Conservation (phyloP, 495 filamentous ascomycete genomes). For the Aspergillus homomorphus region DNA sequence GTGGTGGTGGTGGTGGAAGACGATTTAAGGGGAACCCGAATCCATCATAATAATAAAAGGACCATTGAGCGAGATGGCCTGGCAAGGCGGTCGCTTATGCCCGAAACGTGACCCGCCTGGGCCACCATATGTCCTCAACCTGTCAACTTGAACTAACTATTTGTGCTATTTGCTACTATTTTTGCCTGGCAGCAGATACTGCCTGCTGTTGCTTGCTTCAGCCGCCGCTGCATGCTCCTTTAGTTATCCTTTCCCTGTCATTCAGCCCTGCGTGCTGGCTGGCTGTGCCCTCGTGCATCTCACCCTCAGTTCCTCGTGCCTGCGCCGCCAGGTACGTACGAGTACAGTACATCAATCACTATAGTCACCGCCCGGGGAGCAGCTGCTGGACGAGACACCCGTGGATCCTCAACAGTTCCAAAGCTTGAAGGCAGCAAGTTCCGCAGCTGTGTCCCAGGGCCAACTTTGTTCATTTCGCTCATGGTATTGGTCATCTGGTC, state of each 20-base stretch:
- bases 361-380: neutral
- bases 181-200: neutral
- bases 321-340: neutral
- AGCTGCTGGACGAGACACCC: neutral
- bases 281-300: too few relatives aligned
- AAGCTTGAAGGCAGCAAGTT: conserved; percentile 3
- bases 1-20: conserved; percentile 12
- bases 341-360: too few relatives aligned
- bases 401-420: conserved; percentile 1
- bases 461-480: conserved; percentile 2
- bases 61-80: conserved; percentile 17
- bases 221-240: neutral
- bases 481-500: too few relatives aligned
- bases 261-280: neutral
- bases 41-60: conserved; percentile 16
- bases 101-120: conserved; percentile 23
- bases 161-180: conserved; percentile 2
- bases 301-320: neutral
- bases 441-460: neutral
- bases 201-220: neutral
- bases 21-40: conserved; percentile 22
- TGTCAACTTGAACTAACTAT: too few relatives aligned
- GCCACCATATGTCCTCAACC: conserved; percentile 11
- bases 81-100: conserved; percentile 26
- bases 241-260: neutral